Conservation (phyloP, 805 yeast genomes). For the Saccharomycopsis selenospora region DNA sequence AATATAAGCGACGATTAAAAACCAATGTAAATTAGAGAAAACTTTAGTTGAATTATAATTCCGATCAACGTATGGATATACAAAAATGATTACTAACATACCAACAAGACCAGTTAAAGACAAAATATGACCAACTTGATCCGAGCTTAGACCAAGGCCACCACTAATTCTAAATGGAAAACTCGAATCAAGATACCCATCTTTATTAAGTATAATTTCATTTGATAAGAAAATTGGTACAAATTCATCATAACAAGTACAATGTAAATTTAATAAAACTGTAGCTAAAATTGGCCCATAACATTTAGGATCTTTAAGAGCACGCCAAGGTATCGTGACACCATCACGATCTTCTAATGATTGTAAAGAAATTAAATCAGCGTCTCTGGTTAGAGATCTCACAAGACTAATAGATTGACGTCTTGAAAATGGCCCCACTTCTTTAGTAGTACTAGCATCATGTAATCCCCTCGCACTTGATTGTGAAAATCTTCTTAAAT, state of each 20-base stretch:
- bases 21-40: slow-evolving; percentile 33
- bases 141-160: slow-evolving; percentile 43
- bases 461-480: neutral
- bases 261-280: slow-evolving; percentile 40
- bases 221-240: slow-evolving; percentile 48
- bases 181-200: slow-evolving; percentile 26
- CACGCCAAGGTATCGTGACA: slow-evolving; percentile 23
- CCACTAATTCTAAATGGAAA: slow-evolving; percentile 47
- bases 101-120: slow-evolving; percentile 51
- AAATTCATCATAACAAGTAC: slow-evolving; percentile 45
- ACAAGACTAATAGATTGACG: slow-evolving; percentile 29
- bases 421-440: slow-evolving; percentile 29
- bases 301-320: slow-evolving; percentile 29
- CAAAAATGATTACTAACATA: slow-evolving; percentile 39
- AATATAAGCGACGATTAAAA: slow-evolving; percentile 41
- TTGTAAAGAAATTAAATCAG: slow-evolving; percentile 17
- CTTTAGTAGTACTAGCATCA: slow-evolving; percentile 3
- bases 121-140: slow-evolving; percentile 42
- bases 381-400: slow-evolving; percentile 29
- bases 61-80: slow-evolving; percentile 47
- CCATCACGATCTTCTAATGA: slow-evolving; percentile 24
- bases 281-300: slow-evolving; percentile 31
- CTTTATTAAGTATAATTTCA: slow-evolving; percentile 24
- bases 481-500: neutral
- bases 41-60: slow-evolving; percentile 38